Base-by-base conservation (phyloP, 1,139 yeast species). In the Protomyces inouyei region DNA sequence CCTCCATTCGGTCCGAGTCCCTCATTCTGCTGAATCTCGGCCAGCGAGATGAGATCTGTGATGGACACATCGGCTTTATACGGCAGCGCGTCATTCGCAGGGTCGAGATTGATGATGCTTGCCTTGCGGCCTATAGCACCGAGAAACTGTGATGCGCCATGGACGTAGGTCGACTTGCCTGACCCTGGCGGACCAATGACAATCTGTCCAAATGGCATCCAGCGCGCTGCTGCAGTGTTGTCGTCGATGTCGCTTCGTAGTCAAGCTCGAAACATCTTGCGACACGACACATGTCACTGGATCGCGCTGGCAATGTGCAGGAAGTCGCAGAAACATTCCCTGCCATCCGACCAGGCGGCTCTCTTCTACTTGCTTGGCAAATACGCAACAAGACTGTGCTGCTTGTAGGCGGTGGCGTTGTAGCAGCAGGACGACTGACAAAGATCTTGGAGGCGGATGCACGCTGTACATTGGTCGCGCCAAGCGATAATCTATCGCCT, bases 111-210 rank as follows among this genome's bases (percentile, higher is more conserved):
- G 40, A 95, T 80, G 2, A 93, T 82, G 48, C 88, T 81, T 66
- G 89, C 85, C 70, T 89, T 88, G 65, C 99, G 79, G 6, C 99
- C 99, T 56, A 95, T 90, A 0, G 98, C 97, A 66, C 88, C 86
- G 71, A 92, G 80, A 74, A 95, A 93, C 78, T 93, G 98, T 70
- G 83, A 82, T 85, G 93, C 78, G 35, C 98, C 98, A 74, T 85
- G 80, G 73, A 98, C 91, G 74, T 89, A 95, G 0, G 98, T 95
- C 0, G 97, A 89, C 73, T 95, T 95, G 1, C 99, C 99, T 0
- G 96, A 83, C 1, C 98, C 99, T 0, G 99, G 98, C 0, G 98
- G 98, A 0, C 99, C 99, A 45, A 95, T 89, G 14, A 93, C 93
- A 23, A 93, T 83, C 53, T 63, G 60, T 5, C 63, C 63, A 35